phyloP scores from a whole-genome alignment of 495 filamentous ascomycete genomes.

The Neurospora pannonica region DNA sequence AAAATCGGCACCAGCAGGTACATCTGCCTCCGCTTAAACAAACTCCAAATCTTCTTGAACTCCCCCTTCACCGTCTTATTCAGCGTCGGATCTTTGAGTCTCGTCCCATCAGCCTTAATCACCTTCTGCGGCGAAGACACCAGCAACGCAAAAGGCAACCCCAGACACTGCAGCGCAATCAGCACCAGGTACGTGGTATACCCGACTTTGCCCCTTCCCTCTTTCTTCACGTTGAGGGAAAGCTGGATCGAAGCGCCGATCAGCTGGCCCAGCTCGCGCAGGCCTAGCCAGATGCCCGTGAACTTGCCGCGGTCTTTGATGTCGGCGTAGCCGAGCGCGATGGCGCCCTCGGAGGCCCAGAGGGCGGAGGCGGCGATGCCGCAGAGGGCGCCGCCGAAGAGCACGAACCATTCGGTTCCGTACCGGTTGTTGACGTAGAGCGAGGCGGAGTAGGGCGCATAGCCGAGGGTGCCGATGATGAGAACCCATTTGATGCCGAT shows the following conservation, averaged over 20 bases:
- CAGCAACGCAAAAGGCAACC: slow-evolving; percentile 41
- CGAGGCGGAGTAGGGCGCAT: slow-evolving; percentile 46
- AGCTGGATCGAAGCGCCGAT: slow-evolving; percentile 49
- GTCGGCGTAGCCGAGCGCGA: slow-evolving; percentile 49
- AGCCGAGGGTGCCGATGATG: slow-evolving; percentile 47
- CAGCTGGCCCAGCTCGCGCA: slow-evolving; percentile 46
- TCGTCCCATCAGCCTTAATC: slow-evolving; percentile 39
- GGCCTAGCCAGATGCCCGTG: slow-evolving; percentile 49
- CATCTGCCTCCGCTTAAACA: slow-evolving; percentile 39
- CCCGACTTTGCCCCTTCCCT: slow-evolving; percentile 42
- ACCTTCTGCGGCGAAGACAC: slow-evolving; percentile 46
- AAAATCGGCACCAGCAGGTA: slow-evolving; percentile 45
- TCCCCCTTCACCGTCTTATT: slow-evolving; percentile 34
- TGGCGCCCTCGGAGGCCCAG: slow-evolving; percentile 51
- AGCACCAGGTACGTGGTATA: slow-evolving; percentile 46
- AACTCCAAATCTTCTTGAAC: slow-evolving; percentile 36
- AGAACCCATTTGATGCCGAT: slow-evolving; percentile 44
- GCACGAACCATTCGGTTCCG: slow-evolving; percentile 47
- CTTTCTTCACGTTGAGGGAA: slow-evolving; percentile 38
- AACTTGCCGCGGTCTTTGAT: slow-evolving; percentile 44
- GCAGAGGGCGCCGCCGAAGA: slow-evolving; percentile 47
- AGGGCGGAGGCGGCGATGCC: slow-evolving; percentile 45
- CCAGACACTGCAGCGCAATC: slow-evolving; percentile 43
- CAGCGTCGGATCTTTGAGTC: slow-evolving; percentile 30
- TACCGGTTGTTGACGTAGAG: slow-evolving; percentile 51